These are phyloP conservation scores for Mycocentrospora acerina DNA, from an alignment of 2,329 filamentous ascomycete genomes.

Conservation along the genomic window DNA sequence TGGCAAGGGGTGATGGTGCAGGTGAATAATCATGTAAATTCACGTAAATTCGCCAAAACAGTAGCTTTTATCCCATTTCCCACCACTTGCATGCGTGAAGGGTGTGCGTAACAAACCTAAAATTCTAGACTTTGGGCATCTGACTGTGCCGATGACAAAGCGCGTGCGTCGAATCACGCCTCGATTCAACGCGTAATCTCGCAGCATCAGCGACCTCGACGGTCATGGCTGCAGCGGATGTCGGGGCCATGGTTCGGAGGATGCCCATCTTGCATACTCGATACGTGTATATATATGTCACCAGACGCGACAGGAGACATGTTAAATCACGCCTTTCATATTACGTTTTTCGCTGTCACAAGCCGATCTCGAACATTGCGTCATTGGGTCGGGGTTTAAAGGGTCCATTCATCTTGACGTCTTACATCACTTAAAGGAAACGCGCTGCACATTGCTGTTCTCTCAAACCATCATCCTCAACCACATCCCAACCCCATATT, in stretches of 20 bases:
- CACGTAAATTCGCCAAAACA: background rate
- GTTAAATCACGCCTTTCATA: constrained; percentile 1
- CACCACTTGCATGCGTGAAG: background rate
- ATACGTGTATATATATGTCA: constrained; percentile 8
- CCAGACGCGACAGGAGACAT: background rate
- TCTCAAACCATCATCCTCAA: background rate
- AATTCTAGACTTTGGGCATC: constrained; percentile 14
- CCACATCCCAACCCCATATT: too few species aligned
- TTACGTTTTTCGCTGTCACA: background rate
- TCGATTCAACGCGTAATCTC: constrained; percentile 3
- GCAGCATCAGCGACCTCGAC: background rate
- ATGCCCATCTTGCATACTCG: constrained; percentile 11
- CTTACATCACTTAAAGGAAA: constrained; percentile 7
- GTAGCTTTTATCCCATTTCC: background rate
- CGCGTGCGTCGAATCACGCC: constrained; percentile 2
- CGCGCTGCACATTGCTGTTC: background rate
- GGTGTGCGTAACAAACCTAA: constrained; percentile 1
- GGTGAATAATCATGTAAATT: constrained; percentile 6
- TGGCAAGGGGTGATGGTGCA: constrained; percentile 5
- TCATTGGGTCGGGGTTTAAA: constrained; percentile 13
- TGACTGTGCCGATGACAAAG: constrained; percentile 12
- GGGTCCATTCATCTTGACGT: constrained; percentile 21
- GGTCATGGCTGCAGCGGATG: too few species aligned
- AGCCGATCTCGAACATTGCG: constrained; percentile 21
- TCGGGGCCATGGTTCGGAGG: background rate